Conservation (phyloP, 2,329 filamentous ascomycete genomes). For the Fusarium sp. region DNA sequence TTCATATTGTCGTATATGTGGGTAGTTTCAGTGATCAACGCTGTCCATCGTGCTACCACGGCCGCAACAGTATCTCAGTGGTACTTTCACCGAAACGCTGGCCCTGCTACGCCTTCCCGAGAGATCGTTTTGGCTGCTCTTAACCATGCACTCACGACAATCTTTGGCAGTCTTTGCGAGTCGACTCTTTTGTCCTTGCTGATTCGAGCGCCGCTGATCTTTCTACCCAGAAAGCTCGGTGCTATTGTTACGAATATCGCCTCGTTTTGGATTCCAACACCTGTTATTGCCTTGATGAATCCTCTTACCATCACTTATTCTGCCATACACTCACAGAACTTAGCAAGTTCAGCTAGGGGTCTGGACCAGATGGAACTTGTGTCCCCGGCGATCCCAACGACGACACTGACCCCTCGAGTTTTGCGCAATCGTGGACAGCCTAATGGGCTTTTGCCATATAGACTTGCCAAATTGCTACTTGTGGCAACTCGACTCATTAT, state of each 20-base stretch:
- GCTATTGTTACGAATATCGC: slow-evolving; percentile 77
- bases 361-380: slow-evolving; percentile 87
- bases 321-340: slow-evolving; percentile 89
- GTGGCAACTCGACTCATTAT: slow-evolving; percentile 93
- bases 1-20: slow-evolving; percentile 97
- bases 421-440: slow-evolving; percentile 59
- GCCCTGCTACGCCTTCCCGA: slow-evolving; percentile 80
- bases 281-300: slow-evolving; percentile 87
- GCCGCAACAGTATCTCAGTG: slow-evolving; percentile 97
- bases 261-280: slow-evolving; percentile 85
- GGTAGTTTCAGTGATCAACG: slow-evolving; percentile 88
- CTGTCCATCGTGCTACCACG: slow-evolving; percentile 89
- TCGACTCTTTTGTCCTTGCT: slow-evolving; percentile 85
- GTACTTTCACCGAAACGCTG: slow-evolving; percentile 95
- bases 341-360: slow-evolving; percentile 81
- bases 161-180: slow-evolving; percentile 92
- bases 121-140: slow-evolving; percentile 88
- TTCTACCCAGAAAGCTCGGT: slow-evolving; percentile 79
- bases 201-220: slow-evolving; percentile 84
- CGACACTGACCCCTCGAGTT: slow-evolving; percentile 72
- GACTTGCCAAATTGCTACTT: slow-evolving; percentile 89
- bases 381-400: slow-evolving; percentile 77
- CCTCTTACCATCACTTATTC: slow-evolving; percentile 92
- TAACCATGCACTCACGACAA: slow-evolving; percentile 82
- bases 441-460: slow-evolving; percentile 81